Evolutionary conservation across 1,284 basidiomycete genomes (phyloP).

Genomic region (Polyporus tsugae): DNA sequence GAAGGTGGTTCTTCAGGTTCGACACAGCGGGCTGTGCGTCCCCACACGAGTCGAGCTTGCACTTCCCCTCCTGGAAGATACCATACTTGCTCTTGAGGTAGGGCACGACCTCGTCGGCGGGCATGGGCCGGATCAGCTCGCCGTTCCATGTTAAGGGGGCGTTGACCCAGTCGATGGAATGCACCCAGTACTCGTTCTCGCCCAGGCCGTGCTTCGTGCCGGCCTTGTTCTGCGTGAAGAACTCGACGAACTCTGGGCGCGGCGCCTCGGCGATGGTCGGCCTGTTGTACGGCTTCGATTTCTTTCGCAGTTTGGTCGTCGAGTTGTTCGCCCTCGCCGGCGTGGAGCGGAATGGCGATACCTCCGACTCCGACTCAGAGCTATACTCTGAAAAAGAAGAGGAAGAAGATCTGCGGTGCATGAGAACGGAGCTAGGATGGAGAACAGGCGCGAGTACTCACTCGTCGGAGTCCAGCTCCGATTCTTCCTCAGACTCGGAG

Average conservation of each 20-base stretch:
- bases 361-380: not conserved
- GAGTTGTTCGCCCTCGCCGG: not conserved
- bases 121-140: not conserved
- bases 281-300: not conserved
- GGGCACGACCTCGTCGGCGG: not conserved
- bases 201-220: not conserved
- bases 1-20: slow-evolving; percentile 10
- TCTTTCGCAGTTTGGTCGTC: not conserved
- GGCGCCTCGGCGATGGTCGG: too few species aligned
- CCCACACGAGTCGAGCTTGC: slow-evolving; percentile 2
- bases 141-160: slow-evolving; percentile 9
- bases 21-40: too few species aligned
- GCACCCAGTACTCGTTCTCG: slow-evolving; percentile 9
- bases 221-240: not conserved
- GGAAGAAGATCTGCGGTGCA: not conserved
- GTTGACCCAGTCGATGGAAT: slow-evolving; percentile 14
- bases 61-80: not conserved
- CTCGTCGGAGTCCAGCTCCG: not conserved
- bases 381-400: not conserved
- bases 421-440: not conserved
- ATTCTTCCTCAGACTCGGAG: not conserved
- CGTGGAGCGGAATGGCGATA: not conserved
- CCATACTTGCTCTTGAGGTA: not conserved
- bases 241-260: not conserved
- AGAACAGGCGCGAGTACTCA: not conserved